Evolutionary conservation across 2,329 filamentous ascomycete species (phyloP), one percentile per base, ranked within the genome.

Genomic region (Cercospora janseana): DNA sequence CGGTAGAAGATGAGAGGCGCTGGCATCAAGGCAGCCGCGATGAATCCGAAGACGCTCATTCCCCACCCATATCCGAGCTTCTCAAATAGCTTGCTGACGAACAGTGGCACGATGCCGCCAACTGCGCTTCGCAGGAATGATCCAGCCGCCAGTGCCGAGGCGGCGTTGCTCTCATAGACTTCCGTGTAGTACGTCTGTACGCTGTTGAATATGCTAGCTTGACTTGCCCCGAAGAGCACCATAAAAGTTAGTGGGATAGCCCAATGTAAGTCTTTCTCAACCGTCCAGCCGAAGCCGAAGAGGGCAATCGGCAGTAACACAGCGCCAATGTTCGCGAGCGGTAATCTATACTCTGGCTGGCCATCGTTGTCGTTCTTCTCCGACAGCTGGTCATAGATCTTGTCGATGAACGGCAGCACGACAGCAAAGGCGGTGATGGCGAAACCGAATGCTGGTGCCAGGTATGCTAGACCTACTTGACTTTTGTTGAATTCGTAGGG

Each of bases 111-210:
- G 0, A 76, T 55, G 3, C 73, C 74, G 7, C 75, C 74, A 15
- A 76, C 61, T 2, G 77, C 40, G 27, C 66, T 70, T 16, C 75
- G 60, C 37, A 76, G 74, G 0, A 75, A 69, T 0, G 73, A 69
- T 0, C 72, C 73, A 9, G 74, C 75, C 6, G 75, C 75, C 40
- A 77, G 73, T 0, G 74, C 74, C 31, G 68, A 71, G 6, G 74
- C 74, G 4, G 75, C 75, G 52, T 74, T 75, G 59, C 69, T 70
- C 46, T 75, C 72, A 45, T 75, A 77, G 10, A 70, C 68, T 57
- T 78, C 75, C 31, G 78, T 77, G 59, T 76, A 77, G 60, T 78
- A 78, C 34, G 78, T 79, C 50, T 79, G 76, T 5, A 75, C 73
- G 7, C 69, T 68, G 51, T 78, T 78, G 56, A 79, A 66, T 16